A percentile compares a stretch with the other conserved stretches of the same genome.
Conservation (phyloP, 345 rosid species). For the Litchi chinensis region DNA sequence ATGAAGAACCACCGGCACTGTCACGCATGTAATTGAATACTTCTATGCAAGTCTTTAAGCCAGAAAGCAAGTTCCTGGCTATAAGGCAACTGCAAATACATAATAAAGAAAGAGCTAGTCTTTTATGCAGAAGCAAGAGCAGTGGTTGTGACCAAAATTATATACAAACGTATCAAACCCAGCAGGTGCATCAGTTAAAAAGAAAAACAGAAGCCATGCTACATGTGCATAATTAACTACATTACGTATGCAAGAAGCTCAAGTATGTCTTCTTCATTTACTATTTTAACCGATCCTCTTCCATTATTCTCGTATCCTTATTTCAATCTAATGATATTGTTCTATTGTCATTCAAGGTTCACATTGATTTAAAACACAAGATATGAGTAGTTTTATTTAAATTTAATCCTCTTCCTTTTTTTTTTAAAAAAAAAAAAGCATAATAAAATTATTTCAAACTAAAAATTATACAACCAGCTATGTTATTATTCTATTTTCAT, state of each 20-base stretch:
- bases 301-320: neutral
- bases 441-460: too few species aligned
- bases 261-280: neutral
- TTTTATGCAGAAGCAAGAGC: slow-evolving; percentile 10
- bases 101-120: slow-evolving; percentile 19
- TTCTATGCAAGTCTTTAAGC: slow-evolving; percentile 93
- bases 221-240: neutral
- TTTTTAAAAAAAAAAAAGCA: too few species aligned
- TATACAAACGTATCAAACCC: neutral
- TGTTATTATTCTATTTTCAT: neutral
- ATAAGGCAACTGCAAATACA: slow-evolving; percentile 84
- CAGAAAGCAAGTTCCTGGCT: slow-evolving; percentile 92
- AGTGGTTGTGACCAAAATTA: neutral
- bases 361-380: too few species aligned
- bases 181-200: neutral
- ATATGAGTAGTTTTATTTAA: too few species aligned
- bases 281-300: neutral
- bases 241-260: neutral
- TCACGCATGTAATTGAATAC: slow-evolving; percentile 78
- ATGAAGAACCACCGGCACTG: slow-evolving; percentile 51
- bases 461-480: too few species aligned
- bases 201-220: neutral
- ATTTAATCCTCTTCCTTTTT: too few species aligned
- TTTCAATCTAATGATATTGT: too few species aligned
- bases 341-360: too few species aligned